A percentile compares a stretch with the other conserved stretches of the same genome.
Evolutionary conservation across 129 eudicot genomes (phyloP).

Genomic region (Flaveria linearis): DNA sequence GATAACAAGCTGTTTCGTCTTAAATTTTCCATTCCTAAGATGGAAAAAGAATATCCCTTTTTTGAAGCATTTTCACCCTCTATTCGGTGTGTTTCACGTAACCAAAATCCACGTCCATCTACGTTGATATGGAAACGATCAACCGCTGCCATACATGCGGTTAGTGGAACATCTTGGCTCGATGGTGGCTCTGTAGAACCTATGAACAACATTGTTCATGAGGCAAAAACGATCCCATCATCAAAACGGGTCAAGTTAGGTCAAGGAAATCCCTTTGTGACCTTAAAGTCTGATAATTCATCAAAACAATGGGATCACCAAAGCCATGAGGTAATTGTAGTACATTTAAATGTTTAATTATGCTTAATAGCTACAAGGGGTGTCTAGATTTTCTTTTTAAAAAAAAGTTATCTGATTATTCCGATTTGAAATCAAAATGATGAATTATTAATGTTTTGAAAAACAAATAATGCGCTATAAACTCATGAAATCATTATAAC

Average conservation of each 20-base stretch:
- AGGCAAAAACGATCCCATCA: slow-evolving; percentile 73
- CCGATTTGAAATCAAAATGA: not conserved
- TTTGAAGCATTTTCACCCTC: slow-evolving; percentile 56
- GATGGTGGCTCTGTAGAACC: slow-evolving; percentile 52
- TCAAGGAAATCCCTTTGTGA: slow-evolving; percentile 49
- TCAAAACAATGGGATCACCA: slow-evolving; percentile 38
- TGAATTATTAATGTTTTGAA: not conserved
- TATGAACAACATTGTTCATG: slow-evolving; percentile 52
- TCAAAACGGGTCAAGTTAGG: slow-evolving; percentile 82
- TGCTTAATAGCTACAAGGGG: not conserved
- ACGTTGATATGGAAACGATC: slow-evolving; percentile 59
- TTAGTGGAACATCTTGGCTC: slow-evolving; percentile 44
- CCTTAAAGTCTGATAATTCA: slow-evolving; percentile 32
- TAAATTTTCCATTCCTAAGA: slow-evolving; percentile 50
- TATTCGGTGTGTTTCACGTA: slow-evolving; percentile 73
- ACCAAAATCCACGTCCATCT: slow-evolving; percentile 44
- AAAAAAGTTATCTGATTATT: not conserved
- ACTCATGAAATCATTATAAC: not conserved
- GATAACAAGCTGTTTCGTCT: slow-evolving; percentile 72
- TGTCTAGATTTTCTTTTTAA: not conserved
- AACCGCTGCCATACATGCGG: slow-evolving; percentile 46
- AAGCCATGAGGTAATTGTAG: slow-evolving; percentile 46
- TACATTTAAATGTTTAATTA: slow-evolving; percentile 12
- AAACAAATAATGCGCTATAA: not conserved
- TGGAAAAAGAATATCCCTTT: slow-evolving; percentile 57